Evolutionary conservation across 1,284 basidiomycete species (phyloP).

Genomic region (Apiotrichum gamsii): DNA sequence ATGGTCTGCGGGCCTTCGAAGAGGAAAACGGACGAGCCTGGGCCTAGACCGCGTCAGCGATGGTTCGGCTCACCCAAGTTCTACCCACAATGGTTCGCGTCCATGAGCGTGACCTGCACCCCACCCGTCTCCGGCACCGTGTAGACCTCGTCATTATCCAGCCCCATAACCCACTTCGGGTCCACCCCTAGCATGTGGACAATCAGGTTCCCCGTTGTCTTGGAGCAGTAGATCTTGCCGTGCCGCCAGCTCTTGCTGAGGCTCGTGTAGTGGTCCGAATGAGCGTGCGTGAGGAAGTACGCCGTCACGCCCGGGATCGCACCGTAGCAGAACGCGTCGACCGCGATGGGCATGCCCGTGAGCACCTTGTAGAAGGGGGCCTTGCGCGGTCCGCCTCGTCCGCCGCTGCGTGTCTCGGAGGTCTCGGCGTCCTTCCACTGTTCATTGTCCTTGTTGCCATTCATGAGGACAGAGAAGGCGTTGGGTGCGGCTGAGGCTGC

Average conservation of each 20-base stretch:
- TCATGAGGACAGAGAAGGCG: conserved; percentile 77
- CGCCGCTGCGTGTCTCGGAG: conserved; percentile 42
- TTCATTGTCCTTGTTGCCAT: conserved; percentile 67
- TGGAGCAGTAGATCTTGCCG: conserved; percentile 92
- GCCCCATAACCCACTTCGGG: conserved; percentile 68
- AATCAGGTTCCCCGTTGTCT: conserved; percentile 83
- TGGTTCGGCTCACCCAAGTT: too few species aligned
- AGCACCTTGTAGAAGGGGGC: conserved; percentile 93
- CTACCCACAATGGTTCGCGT: conserved; percentile 82
- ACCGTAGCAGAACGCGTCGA: conserved; percentile 92
- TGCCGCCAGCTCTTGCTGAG: conserved; percentile 77
- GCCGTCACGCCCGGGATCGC: conserved; percentile 78
- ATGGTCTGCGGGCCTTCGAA: conserved; percentile 87
- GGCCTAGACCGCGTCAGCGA: conserved; percentile 53
- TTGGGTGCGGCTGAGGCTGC: conserved; percentile 38
- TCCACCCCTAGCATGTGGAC: conserved; percentile 83
- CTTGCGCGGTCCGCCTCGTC: conserved; percentile 57
- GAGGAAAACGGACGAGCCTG: conserved; percentile 87
- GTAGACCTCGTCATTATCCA: conserved; percentile 72
- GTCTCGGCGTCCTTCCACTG: conserved; percentile 71
- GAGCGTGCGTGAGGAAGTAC: conserved; percentile 90
- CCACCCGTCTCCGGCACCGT: conserved; percentile 75
- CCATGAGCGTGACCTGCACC: conserved; percentile 85
- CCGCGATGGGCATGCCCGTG: conserved; percentile 93
- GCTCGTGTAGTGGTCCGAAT: conserved; percentile 91